phyloP scores from a whole-genome alignment of 768 basidiomycete genomes.

The Mycena haematopus region DNA sequence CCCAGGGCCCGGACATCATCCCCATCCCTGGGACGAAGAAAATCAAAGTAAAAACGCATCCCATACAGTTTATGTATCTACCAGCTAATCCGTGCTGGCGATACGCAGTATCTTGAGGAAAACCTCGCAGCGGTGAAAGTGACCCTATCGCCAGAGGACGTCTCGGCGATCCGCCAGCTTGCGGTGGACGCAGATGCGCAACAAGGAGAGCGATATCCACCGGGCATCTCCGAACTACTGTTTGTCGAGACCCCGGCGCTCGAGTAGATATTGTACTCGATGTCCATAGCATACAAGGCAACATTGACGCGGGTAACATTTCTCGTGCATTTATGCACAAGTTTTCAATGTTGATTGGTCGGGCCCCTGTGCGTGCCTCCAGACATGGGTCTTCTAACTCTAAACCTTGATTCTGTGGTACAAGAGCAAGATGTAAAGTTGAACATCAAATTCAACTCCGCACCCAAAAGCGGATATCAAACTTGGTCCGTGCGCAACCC shows the following conservation, averaged over 20 bases:
- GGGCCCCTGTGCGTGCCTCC: too few relatives aligned
- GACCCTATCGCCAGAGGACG: constrained; percentile 8
- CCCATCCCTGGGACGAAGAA: constrained; percentile 28
- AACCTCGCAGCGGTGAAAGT: constrained; percentile 33
- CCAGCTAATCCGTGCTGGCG: too few relatives aligned
- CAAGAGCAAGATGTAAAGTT: not conserved
- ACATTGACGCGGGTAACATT: too few relatives aligned
- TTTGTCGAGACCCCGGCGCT: constrained; percentile 34
- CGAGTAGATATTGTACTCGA: too few relatives aligned
- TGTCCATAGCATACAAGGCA: too few relatives aligned
- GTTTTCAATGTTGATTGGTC: too few relatives aligned
- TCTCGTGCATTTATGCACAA: too few relatives aligned
- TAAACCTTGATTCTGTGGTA: too few relatives aligned
- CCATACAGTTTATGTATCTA: not conserved
- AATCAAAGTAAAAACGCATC: constrained; percentile 10
- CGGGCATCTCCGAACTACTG: not conserved
- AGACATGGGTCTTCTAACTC: too few relatives aligned
- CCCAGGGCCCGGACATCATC: constrained; percentile 24
- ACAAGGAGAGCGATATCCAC: constrained; percentile 35
- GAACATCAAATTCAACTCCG: not conserved
- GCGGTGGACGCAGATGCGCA: constrained; percentile 34
- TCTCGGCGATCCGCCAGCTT: constrained; percentile 32
- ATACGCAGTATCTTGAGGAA: constrained; percentile 41
- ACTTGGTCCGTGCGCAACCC: constrained; percentile 24
- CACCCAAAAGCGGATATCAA: not conserved